Percentiles rank a stretch among this genome's conserved stretches.
Conservation (phyloP, 768 basidiomycete species). For the Amanita subjunquillea region DNA sequence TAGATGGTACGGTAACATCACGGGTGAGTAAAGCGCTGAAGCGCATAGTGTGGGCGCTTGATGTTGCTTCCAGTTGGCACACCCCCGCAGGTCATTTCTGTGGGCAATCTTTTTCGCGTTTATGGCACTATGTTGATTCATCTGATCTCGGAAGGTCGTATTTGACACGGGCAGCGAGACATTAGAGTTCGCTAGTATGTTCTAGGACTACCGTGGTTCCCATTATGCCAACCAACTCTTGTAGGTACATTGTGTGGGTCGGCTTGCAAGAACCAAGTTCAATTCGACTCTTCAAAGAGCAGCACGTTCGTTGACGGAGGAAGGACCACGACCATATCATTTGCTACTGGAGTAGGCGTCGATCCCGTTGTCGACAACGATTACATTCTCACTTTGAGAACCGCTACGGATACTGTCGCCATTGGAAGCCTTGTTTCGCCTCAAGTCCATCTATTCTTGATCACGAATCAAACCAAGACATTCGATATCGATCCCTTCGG, state of each 20-base stretch:
- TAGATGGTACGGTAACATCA: conserved; percentile 46
- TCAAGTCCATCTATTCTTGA: conserved; percentile 27
- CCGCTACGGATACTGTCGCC: too few relatives aligned
- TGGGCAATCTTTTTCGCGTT: conserved; percentile 11
- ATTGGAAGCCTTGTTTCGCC: too few relatives aligned
- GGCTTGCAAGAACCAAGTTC: not conserved
- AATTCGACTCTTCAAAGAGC: conserved; percentile 39
- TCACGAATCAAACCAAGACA: conserved; percentile 40
- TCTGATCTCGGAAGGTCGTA: conserved; percentile 26
- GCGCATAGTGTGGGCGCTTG: not conserved
- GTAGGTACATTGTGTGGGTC: too few relatives aligned
- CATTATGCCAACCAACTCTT: too few relatives aligned
- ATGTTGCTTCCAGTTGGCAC: conserved; percentile 30
- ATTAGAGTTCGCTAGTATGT: too few relatives aligned
- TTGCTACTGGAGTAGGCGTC: conserved; percentile 46
- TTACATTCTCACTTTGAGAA: conserved; percentile 18
- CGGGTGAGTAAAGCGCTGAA: conserved; percentile 18
- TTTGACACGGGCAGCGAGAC: conserved; percentile 38
- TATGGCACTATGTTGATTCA: not conserved
- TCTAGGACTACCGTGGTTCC: too few relatives aligned
- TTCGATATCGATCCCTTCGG: conserved; percentile 45
- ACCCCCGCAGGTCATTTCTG: conserved; percentile 34
- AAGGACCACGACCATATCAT: conserved; percentile 31
- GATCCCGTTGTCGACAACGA: conserved; percentile 43
- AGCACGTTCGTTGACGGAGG: conserved; percentile 40